These are phyloP conservation scores for Lophium mytilinum DNA, from an alignment of 495 filamentous ascomycete genomes.

Conservation along the genomic window DNA sequence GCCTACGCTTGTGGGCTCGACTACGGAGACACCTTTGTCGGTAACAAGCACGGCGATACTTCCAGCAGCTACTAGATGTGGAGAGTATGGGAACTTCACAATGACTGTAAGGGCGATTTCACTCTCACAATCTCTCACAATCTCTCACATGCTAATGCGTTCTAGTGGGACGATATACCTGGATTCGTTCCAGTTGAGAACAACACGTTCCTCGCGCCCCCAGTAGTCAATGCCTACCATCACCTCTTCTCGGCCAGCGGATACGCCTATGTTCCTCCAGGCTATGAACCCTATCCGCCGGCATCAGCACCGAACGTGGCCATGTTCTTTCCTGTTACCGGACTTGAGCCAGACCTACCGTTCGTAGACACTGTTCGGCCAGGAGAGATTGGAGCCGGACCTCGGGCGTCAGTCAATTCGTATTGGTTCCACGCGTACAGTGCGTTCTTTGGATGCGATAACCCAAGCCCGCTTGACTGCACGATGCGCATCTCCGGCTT, in stretches of 20 bases:
- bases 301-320: slow-evolving; percentile 36
- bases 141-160: background rate
- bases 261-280: slow-evolving; percentile 37
- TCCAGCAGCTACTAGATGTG: slow-evolving; percentile 22
- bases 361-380: slow-evolving; percentile 28
- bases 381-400: slow-evolving; percentile 41
- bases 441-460: slow-evolving; percentile 37
- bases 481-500: slow-evolving; percentile 35
- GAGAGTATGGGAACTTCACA: slow-evolving; percentile 29
- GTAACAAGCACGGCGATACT: background rate
- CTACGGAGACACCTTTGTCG: background rate
- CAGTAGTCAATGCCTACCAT: slow-evolving; percentile 40
- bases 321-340: slow-evolving; percentile 33
- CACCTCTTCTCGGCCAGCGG: slow-evolving; percentile 38
- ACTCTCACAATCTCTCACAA: slow-evolving; percentile 11
- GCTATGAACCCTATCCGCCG: slow-evolving; percentile 35
- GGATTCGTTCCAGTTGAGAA: slow-evolving; percentile 21
- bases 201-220: slow-evolving; percentile 29
- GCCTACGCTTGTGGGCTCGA: background rate
- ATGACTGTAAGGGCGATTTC: too few species aligned
- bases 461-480: slow-evolving; percentile 33
- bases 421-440: slow-evolving; percentile 41
- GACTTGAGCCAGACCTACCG: slow-evolving; percentile 17
- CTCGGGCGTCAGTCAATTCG: slow-evolving; percentile 29
- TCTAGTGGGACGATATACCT: slow-evolving; percentile 29